Conservation (phyloP, 345 rosid genomes). For the Clarkia xantiana region DNA sequence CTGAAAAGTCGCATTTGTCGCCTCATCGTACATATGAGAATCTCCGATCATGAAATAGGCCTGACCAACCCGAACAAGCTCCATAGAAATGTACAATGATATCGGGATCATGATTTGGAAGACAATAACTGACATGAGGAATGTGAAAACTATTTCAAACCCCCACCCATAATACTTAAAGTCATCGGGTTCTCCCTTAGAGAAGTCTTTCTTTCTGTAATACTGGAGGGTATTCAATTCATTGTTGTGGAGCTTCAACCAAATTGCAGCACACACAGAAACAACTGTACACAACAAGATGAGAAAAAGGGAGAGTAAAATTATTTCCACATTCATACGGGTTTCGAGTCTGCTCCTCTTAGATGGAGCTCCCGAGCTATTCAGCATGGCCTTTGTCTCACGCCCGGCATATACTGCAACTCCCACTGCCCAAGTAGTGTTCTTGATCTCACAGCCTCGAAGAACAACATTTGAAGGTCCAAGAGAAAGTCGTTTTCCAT, state of each 20-base stretch:
- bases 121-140: constrained; percentile 90
- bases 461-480: constrained; percentile 90
- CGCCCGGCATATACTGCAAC: constrained; percentile 78
- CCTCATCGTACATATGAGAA: constrained; percentile 59
- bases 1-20: constrained; percentile 66
- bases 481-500: constrained; percentile 72
- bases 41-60: constrained; percentile 93
- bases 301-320: constrained; percentile 65
- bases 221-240: constrained; percentile 54
- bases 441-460: constrained; percentile 90
- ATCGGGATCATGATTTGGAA: constrained; percentile 99
- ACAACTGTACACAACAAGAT: constrained; percentile 55
- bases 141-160: constrained; percentile 73
- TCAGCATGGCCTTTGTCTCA: constrained; percentile 95
- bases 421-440: constrained; percentile 72
- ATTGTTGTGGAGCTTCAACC: constrained; percentile 56
- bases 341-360: constrained; percentile 90
- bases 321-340: constrained; percentile 75
- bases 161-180: constrained; percentile 90
- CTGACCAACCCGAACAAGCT: constrained; percentile 96
- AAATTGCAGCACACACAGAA: constrained; percentile 54
- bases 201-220: constrained; percentile 50
- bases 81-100: constrained; percentile 98
- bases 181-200: constrained; percentile 19
- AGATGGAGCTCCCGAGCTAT: constrained; percentile 88